Conservation (phyloP, 805 yeast genomes). For the Pichia membranifaciens region DNA sequence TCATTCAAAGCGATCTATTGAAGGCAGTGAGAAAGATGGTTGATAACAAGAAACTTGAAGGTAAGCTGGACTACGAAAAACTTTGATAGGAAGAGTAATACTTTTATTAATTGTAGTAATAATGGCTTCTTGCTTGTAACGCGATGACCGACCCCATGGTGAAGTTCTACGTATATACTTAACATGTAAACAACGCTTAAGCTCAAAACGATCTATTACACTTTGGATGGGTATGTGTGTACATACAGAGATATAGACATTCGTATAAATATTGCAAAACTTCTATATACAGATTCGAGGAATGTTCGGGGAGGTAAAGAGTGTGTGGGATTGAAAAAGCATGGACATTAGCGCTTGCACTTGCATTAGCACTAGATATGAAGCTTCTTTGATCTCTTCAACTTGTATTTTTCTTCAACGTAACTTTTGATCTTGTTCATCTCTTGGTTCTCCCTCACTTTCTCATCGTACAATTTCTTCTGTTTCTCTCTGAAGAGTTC, state of each 20-base stretch:
- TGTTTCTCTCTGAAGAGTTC: constrained; percentile 16
- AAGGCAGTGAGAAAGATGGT: constrained; percentile 98
- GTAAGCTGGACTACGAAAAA: constrained; percentile 92
- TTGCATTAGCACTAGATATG: constrained; percentile 6
- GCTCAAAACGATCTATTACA: too few species aligned
- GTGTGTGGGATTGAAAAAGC: too few species aligned
- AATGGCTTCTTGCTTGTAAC: too few species aligned
- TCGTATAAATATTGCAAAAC: not conserved
- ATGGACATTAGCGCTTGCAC: too few species aligned
- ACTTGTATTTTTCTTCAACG: constrained; percentile 19
- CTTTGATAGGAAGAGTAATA: constrained; percentile 44
- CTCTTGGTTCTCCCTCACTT: constrained; percentile 20
- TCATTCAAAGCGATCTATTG: constrained; percentile 88
- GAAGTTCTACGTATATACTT: too few species aligned
- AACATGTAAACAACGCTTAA: too few species aligned
- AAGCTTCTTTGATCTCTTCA: constrained; percentile 17
- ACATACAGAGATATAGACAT: too few species aligned
- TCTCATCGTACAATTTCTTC: constrained; percentile 17
- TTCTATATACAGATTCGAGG: constrained; percentile 2
- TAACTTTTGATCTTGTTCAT: constrained; percentile 18
- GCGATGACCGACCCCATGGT: too few species aligned
- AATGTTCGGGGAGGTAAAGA: too few species aligned
- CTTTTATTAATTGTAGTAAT: too few species aligned
- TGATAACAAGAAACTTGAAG: constrained; percentile 95
- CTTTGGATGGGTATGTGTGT: too few species aligned